phyloP scores from a whole-genome alignment of 768 basidiomycete species.

The Xerocomellus chrysenteron region DNA sequence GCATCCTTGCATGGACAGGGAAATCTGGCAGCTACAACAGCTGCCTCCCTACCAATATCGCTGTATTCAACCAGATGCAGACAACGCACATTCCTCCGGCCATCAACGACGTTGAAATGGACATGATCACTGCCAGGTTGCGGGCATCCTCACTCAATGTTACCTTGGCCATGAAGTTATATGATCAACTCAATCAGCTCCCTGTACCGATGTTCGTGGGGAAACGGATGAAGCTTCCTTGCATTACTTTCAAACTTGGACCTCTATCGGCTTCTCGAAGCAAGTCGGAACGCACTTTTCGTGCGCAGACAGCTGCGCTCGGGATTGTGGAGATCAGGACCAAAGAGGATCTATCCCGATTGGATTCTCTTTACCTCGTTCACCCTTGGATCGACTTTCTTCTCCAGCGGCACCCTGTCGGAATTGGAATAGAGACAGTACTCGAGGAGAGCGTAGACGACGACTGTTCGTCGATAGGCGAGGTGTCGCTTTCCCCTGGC shows the following conservation, averaged over 20 bases:
- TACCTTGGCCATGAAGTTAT: background rate
- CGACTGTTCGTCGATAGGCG: background rate
- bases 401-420: background rate
- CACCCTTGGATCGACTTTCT: slow-evolving; percentile 19
- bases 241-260: slow-evolving; percentile 1
- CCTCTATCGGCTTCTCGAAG: background rate
- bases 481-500: too few relatives aligned
- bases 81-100: background rate
- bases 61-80: background rate
- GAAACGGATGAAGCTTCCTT: slow-evolving; percentile 2
- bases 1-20: slow-evolving; percentile 9
- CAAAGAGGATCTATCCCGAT: slow-evolving; percentile 2
- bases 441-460: background rate
- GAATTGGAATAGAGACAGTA: background rate
- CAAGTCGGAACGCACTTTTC: background rate
- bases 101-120: background rate
- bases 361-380: background rate
- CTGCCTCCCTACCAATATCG: background rate
- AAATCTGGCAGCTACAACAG: background rate
- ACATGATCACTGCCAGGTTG: background rate
- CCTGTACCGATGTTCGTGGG: background rate
- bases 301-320: background rate
- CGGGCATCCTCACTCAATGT: background rate
- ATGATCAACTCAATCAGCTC: background rate
- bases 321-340: slow-evolving; percentile 9